Percentiles rank a stretch among this genome's conserved stretches.
Conservation (phyloP, 345 rosid species). For the Trapa bicornis region DNA sequence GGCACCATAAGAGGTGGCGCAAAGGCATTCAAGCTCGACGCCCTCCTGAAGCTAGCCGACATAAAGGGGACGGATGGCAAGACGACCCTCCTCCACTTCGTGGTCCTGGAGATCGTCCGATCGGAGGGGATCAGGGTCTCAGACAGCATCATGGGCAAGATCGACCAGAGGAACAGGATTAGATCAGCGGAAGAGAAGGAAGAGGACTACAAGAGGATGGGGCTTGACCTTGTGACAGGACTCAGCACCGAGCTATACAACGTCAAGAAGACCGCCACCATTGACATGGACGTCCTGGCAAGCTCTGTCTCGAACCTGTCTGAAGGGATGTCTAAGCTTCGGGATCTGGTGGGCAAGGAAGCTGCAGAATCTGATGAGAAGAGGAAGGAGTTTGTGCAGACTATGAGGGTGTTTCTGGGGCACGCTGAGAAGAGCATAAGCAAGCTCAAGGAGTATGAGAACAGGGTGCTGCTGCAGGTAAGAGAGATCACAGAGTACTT, state of each 20-base stretch:
- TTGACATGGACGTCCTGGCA: constrained; percentile 80
- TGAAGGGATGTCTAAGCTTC: constrained; percentile 45
- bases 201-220: constrained; percentile 84
- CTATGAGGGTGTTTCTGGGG: constrained; percentile 48
- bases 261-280: constrained; percentile 81
- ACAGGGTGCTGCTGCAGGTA: constrained; percentile 50
- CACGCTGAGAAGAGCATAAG: constrained; percentile 51
- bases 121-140: constrained; percentile 84
- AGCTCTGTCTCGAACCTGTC: constrained; percentile 68
- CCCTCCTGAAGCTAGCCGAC: constrained; percentile 85
- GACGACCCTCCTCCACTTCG: constrained; percentile 83
- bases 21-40: constrained; percentile 83
- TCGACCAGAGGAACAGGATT: constrained; percentile 45
- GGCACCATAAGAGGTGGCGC: constrained; percentile 97
- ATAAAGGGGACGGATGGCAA: constrained; percentile 88
- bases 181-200: constrained; percentile 62
- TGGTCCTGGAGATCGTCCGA: constrained; percentile 80
- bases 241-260: constrained; percentile 68
- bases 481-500: constrained; percentile 83
- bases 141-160: constrained; percentile 84
- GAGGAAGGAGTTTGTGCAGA: constrained; percentile 33
- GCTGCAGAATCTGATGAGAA: constrained; percentile 26
- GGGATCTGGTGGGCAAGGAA: constrained; percentile 32
- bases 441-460: constrained; percentile 60
- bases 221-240: constrained; percentile 82